phyloP scores from a whole-genome alignment of 2,329 filamentous ascomycete genomes.

The Ceratocystis ficicola region DNA sequence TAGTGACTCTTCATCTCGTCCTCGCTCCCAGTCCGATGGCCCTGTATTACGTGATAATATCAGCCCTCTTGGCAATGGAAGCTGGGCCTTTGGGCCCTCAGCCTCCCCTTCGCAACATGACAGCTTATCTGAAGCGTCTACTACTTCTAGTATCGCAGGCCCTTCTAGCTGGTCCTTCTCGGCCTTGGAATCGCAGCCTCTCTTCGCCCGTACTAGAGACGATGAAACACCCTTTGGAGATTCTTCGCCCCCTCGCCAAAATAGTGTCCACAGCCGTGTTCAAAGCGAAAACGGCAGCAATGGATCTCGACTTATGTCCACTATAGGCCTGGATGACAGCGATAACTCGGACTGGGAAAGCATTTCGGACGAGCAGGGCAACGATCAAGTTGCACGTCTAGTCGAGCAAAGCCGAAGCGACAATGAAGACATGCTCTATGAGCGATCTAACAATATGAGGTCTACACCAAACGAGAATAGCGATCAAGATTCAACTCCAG shows the following conservation, averaged over 20 bases:
- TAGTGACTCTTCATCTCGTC: constrained; percentile 23
- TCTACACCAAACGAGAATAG: neutral
- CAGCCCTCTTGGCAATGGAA: constrained; percentile 47
- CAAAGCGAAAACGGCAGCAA: constrained; percentile 4
- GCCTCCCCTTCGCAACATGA: neutral
- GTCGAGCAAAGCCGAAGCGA: neutral
- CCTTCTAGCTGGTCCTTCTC: constrained; percentile 18
- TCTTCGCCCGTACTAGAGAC: constrained; percentile 20
- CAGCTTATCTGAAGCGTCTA: neutral
- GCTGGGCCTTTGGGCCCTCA: constrained; percentile 34
- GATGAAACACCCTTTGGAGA: constrained; percentile 18
- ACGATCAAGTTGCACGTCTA: neutral
- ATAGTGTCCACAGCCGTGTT: constrained; percentile 11
- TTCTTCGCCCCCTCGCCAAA: constrained; percentile 18
- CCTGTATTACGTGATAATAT: constrained; percentile 34
- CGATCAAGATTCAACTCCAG: neutral
- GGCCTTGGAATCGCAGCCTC: constrained; percentile 18
- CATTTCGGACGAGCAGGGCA: constrained; percentile 13
- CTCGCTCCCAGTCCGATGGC: constrained; percentile 45
- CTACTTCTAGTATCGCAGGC: neutral
- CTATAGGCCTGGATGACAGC: neutral
- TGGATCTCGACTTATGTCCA: constrained; percentile 11
- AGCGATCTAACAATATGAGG: neutral
- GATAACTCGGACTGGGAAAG: constrained; percentile 20
- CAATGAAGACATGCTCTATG: constrained; percentile 10